Evolutionary conservation across 2,329 filamentous ascomycete species (phyloP).

Genomic region (Alternaria arborescens): DNA sequence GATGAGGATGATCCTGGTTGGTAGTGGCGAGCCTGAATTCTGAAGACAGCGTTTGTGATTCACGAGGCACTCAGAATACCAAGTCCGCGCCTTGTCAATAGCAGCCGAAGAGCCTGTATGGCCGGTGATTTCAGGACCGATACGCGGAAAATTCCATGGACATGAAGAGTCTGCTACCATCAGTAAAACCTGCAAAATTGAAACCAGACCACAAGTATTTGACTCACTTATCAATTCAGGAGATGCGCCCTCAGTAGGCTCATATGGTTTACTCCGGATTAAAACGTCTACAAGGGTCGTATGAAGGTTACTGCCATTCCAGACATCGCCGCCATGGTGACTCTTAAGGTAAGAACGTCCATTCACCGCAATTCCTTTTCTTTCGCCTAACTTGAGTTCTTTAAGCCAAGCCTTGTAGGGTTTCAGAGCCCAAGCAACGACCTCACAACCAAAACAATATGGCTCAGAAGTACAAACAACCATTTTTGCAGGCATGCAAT

Average conservation of each 20-base stretch:
- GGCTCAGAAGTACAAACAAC: neutral
- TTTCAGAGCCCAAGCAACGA: neutral
- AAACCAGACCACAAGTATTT: too few species aligned
- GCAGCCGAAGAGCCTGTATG: neutral
- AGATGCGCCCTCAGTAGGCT: too few species aligned
- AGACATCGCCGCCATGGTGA: too few species aligned
- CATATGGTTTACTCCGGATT: too few species aligned
- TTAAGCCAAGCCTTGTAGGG: neutral
- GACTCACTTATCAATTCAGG: too few species aligned
- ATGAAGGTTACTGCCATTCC: too few species aligned
- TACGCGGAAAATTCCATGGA: neutral
- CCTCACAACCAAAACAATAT: neutral
- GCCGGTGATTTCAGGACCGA: accelerated
- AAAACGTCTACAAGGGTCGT: too few species aligned
- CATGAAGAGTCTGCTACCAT: neutral
- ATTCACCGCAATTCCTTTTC: too few species aligned
- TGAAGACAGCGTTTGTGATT: neutral
- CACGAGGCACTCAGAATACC: neutral
- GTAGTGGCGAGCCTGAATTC: neutral
- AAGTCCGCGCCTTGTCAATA: neutral
- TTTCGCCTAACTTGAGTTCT: too few species aligned
- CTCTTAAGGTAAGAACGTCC: too few species aligned
- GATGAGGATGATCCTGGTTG: constrained; percentile 5
- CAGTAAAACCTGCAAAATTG: neutral
- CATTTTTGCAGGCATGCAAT: neutral